Base-by-base conservation (phyloP, 495 filamentous ascomycete genomes). In the Schizothecium vesticola region DNA sequence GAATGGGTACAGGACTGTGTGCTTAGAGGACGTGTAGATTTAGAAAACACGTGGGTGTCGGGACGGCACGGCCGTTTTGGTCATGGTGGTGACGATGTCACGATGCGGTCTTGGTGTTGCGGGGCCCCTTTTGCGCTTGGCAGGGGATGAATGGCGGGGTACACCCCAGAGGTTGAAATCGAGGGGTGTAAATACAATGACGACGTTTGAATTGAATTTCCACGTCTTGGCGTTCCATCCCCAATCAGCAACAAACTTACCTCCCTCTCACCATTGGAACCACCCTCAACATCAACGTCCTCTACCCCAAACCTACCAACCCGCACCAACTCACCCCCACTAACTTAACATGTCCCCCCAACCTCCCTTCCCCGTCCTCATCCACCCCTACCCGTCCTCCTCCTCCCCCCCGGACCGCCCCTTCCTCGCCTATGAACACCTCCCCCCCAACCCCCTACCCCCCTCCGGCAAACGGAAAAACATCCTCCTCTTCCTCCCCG, bases 401-500 rank as follows among this genome's bases (percentile, higher is more conserved):
- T 10, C 16, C n/a, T 23, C 24, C 4, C 33, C 33, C 21, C 33
- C 33, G 12, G 56, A 67, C 29, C 62, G 76, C 21, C 57, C 66
- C 55, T 67, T 70, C 10, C 74, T 71, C 64, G 77, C 79, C 22
- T 81, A 78, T 67, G 79, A 81, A 65, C 56, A 72, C 26, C 76
- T 72, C 58, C 25, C 55, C 51, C n/a, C 66, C 43, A n/a, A 19
- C 43, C 33, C 33, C 16, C 43, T 2, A 5, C 43, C 12, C 0
- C 59, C 60, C n/a, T 26, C 59, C 7, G 0, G 23, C 1, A 56
- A 22, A 11, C 19, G 23, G 51, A 6, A 29, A 61, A 89, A 96
- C 81, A 88, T 87, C 24, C 80, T 97, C 26, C 79, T 99, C 71
- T 96, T 95, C 80, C 83, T 97, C 63, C 90, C 89, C 69, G 94